Evolutionary conservation across 129 eudicot genomes (phyloP).

Genomic region (Artemisia annua): DNA sequence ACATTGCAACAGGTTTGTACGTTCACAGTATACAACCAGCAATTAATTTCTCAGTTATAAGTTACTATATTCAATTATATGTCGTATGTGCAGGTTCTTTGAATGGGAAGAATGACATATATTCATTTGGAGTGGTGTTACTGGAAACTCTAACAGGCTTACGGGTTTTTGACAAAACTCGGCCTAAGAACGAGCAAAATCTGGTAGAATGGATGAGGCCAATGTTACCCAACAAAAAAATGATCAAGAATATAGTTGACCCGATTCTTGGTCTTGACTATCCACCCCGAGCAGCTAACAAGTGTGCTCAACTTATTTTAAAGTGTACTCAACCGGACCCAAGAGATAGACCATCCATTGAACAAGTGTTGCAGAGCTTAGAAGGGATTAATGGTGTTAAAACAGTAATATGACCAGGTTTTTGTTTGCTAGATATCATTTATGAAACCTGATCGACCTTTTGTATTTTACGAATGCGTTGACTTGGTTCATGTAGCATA

Average conservation of each 20-base stretch:
- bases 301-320: constrained; percentile 27
- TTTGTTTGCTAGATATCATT: constrained; percentile 6
- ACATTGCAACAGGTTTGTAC: constrained; percentile 31
- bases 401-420: not conserved
- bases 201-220: constrained; percentile 40
- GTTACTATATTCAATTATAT: not conserved
- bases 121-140: constrained; percentile 51
- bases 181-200: constrained; percentile 25
- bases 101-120: constrained; percentile 45
- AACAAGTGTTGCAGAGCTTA: constrained; percentile 33
- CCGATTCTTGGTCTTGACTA: constrained; percentile 28
- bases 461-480: not conserved
- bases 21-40: not conserved
- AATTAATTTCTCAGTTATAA: no score
- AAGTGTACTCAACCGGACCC: constrained; percentile 33
- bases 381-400: constrained; percentile 28
- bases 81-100: constrained; percentile 29
- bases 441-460: not conserved
- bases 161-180: constrained; percentile 29
- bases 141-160: constrained; percentile 26
- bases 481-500: no score
- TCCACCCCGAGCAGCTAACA: constrained; percentile 18
- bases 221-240: constrained; percentile 25
- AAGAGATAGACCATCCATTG: constrained; percentile 40
- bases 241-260: constrained; percentile 36